Evolutionary conservation across 257 asterid species (phyloP).

Genomic region (Nicotiana tabacum): DNA sequence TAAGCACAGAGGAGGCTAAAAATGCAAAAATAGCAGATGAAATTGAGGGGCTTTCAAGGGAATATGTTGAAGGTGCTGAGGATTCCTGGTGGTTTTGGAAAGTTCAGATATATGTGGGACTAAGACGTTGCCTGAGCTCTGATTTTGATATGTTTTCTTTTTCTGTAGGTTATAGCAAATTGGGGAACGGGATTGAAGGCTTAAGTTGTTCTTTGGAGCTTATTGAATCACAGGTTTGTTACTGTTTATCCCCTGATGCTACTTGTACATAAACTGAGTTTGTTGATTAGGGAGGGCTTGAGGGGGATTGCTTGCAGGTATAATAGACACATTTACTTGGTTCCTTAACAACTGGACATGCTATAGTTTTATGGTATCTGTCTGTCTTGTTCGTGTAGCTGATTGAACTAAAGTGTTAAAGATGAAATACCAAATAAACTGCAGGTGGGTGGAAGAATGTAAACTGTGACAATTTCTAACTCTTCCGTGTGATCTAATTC

Average conservation of each 20-base stretch:
- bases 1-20: constrained; percentile 48
- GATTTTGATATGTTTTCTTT: constrained; percentile 3
- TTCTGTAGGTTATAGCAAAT: constrained; percentile 37
- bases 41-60: constrained; percentile 46
- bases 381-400: neutral
- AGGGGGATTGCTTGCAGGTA: neutral
- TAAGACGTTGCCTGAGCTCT: neutral
- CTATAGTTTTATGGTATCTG: neutral
- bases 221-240: constrained; percentile 53
- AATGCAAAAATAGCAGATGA: constrained; percentile 40
- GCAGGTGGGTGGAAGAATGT: neutral
- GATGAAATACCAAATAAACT: constrained; percentile 3
- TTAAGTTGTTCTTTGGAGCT: constrained; percentile 47
- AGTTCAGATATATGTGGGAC: neutral
- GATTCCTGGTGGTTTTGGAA: constrained; percentile 2
- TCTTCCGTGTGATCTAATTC: neutral
- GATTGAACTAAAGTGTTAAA: neutral
- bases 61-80: constrained; percentile 45
- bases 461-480: neutral
- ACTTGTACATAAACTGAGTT: neutral
- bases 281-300: neutral
- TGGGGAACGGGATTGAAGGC: constrained; percentile 60
- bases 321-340: neutral
- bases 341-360: neutral
- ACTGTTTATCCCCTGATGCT: constrained; percentile 3